phyloP scores from a whole-genome alignment of 2,329 filamentous ascomycete species.

The Pleurostoma richardsiae region DNA sequence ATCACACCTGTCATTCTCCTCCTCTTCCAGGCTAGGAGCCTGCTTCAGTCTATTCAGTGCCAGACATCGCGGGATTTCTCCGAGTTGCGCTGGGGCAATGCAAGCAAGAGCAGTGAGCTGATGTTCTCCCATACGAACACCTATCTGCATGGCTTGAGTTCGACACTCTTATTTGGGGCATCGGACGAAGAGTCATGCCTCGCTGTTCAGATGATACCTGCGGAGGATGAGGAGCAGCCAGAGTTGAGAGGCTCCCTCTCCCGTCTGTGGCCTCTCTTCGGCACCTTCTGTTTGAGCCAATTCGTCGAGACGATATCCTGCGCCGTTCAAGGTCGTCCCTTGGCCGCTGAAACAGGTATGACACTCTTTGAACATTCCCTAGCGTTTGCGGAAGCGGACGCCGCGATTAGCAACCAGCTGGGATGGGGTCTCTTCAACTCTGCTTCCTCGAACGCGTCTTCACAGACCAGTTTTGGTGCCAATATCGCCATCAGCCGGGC shows the following conservation, averaged over 20 bases:
- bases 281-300: constrained; percentile 68
- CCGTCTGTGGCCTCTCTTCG: constrained; percentile 69
- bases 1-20: constrained; percentile 68
- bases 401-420: constrained; percentile 75
- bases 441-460: constrained; percentile 34
- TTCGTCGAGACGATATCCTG: constrained; percentile 86
- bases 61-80: constrained; percentile 77
- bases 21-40: constrained; percentile 57
- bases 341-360: constrained; percentile 87
- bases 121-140: constrained; percentile 67
- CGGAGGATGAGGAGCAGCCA: constrained; percentile 42
- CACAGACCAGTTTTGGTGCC: constrained; percentile 26
- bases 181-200: constrained; percentile 70
- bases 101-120: constrained; percentile 58
- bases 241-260: constrained; percentile 73
- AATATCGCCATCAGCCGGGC: constrained; percentile 51
- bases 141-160: constrained; percentile 68
- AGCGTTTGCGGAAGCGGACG: constrained; percentile 92
- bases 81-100: constrained; percentile 63
- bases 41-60: constrained; percentile 85
- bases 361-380: constrained; percentile 94
- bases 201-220: constrained; percentile 66
- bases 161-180: constrained; percentile 66
- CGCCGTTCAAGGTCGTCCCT: constrained; percentile 76
- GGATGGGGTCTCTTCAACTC: constrained; percentile 62